Base-by-base conservation (phyloP, 495 filamentous ascomycete species). In the Podospora bellae-mahoneyi region DNA sequence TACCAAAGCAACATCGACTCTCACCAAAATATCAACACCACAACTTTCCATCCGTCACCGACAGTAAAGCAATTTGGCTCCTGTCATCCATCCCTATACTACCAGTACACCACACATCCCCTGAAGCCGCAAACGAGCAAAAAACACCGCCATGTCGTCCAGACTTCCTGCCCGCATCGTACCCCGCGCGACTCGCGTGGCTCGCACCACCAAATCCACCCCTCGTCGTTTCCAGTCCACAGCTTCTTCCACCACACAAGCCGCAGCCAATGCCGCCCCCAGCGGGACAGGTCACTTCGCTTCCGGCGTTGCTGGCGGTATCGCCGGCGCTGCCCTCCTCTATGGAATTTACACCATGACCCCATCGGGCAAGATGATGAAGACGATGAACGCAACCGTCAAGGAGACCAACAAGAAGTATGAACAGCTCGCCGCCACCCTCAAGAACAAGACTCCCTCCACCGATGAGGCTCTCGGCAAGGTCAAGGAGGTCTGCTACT, bases 391-490 rank as follows among this genome's bases (percentile, higher is more conserved):
- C 79, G 78, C 83, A 19, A 78, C 84, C 6, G 83, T 80, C 53
- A 82, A 80, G 53, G 77, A 83, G 61, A 79, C 83, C 7, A 80
- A 88, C 71, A 74, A 74, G 32, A 86, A 88, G 73, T 78, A 85
- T 75, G 74, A 86, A 56, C 76, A 81, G 64, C 77, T 84, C 39
- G 80, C 82, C 20, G 72, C 84, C 62, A 83, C 77, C 44, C 73
- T 90, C 53, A 77, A 85, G 66, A 77, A 86, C 30, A 77, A 81
- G 20, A 80, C 86, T 3, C 88, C 89, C 0, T 84, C 84, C 67
- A 81, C 87, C 2, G 86, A 88, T 64, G 80, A 87, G 68, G 87
- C 87, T 0, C 73, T 88, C 39, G 70, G 81, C 57, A 86, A 83
- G 80, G 77, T 91, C 64, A 82, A 83, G 66, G 77, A 85, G 55